Percentiles rank a stretch among this genome's conserved stretches.
These are phyloP conservation scores for Tolypocladium inflatum DNA, from an alignment of 2,329 filamentous ascomycete species.

Conservation along the genomic window DNA sequence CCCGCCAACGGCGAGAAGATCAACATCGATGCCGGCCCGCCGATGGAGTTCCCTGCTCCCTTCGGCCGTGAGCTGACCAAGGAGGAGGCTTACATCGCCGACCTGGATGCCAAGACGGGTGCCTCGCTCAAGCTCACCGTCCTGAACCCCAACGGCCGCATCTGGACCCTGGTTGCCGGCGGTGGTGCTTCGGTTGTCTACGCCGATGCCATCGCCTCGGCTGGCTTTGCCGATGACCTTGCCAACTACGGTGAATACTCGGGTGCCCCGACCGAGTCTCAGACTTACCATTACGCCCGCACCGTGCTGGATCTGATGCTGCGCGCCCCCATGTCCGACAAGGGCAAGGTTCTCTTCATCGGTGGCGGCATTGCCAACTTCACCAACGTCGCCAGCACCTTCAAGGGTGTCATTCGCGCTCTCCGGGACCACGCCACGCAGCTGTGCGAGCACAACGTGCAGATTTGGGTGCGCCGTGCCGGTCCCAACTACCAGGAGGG, in stretches of 20 bases:
- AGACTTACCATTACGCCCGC: conserved; percentile 98
- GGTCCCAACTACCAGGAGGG: conserved; percentile 99
- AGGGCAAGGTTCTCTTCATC: conserved; percentile 99
- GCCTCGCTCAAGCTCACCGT: conserved; percentile 97
- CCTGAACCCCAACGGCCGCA: conserved; percentile 80
- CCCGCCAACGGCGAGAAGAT: conserved; percentile 62
- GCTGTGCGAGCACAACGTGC: conserved; percentile 90
- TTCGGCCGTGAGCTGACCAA: conserved; percentile 98
- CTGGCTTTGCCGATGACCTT: conserved; percentile 89
- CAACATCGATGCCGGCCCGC: conserved; percentile 90
- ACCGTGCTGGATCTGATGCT: conserved; percentile 98
- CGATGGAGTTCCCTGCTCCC: conserved; percentile 97
- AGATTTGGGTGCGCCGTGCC: conserved; percentile 88
- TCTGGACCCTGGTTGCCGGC: conserved; percentile 98
- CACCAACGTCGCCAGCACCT: conserved; percentile 97
- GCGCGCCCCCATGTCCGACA: conserved; percentile 69
- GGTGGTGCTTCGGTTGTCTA: conserved; percentile 99
- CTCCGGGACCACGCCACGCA: conserved; percentile 80
- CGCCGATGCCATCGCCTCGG: conserved; percentile 94
- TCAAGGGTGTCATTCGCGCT: conserved; percentile 98
- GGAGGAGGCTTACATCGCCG: conserved; percentile 98
- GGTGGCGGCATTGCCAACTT: conserved; percentile 99
- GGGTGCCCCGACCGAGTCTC: conserved; percentile 94
- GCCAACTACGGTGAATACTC: conserved; percentile 99
- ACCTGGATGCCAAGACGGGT: conserved; percentile 98